A percentile compares a stretch with the other conserved stretches of the same genome.
phyloP scores from a whole-genome alignment of 2,329 filamentous ascomycete species.

The Blastomyces emzantsi region DNA sequence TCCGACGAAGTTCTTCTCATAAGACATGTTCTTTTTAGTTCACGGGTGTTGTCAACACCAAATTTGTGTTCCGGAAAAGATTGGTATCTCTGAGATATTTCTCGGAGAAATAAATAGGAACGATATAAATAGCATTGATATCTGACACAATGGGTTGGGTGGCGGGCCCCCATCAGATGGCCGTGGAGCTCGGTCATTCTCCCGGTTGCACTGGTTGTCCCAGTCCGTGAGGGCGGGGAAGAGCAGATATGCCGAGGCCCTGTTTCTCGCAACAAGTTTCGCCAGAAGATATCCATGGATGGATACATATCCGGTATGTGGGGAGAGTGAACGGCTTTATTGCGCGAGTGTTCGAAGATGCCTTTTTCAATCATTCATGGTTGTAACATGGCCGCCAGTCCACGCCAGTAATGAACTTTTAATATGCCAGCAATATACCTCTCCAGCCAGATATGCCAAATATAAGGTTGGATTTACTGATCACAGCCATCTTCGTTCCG shows the following conservation, averaged over 20 bases:
- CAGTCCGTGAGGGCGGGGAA: background rate
- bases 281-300: background rate
- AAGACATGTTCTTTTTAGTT: conserved; percentile 7
- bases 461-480: too few species aligned
- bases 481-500: too few species aligned
- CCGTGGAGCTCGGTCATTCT: background rate
- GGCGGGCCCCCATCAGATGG: background rate
- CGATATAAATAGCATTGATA: background rate
- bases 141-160: background rate
- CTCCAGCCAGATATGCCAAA: too few species aligned
- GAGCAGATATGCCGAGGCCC: conserved; percentile 3
- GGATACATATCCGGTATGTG: too few species aligned
- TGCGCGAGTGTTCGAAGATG: too few species aligned
- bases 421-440: too few species aligned
- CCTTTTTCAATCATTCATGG: too few species aligned
- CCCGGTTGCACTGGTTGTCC: background rate
- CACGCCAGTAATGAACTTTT: too few species aligned
- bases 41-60: background rate
- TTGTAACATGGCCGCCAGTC: too few species aligned
- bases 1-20: conserved; percentile 19
- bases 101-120: background rate
- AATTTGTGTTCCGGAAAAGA: background rate
- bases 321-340: too few species aligned
- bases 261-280: background rate
- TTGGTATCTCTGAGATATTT: background rate